Conservation (phyloP, 1,139 yeast genomes). For the Geotrichum histeridarum region DNA sequence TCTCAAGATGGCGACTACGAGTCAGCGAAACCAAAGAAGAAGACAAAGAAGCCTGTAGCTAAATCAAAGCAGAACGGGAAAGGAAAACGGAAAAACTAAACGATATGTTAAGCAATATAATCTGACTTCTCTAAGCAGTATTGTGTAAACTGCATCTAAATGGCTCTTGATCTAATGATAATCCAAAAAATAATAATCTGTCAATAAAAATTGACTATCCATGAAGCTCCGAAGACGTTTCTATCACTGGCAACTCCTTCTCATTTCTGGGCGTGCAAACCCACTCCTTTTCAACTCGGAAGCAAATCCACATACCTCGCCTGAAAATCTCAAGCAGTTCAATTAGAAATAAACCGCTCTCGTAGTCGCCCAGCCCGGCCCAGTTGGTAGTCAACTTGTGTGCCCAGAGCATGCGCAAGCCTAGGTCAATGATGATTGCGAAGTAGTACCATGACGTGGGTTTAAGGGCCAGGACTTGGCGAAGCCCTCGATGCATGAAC, state of each 20-base stretch:
- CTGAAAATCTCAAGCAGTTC: slow-evolving; percentile 72
- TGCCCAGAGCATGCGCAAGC: slow-evolving; percentile 71
- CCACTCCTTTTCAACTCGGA: slow-evolving; percentile 77
- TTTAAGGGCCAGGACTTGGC: slow-evolving; percentile 20
- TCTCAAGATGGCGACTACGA: neutral
- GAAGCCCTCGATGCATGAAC: slow-evolving; percentile 21
- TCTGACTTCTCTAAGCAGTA: too few relatives aligned
- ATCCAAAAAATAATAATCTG: neutral
- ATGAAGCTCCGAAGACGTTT: neutral
- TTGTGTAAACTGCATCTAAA: too few relatives aligned
- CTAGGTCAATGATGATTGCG: slow-evolving; percentile 56
- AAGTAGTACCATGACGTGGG: slow-evolving; percentile 43
- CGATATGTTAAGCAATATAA: too few relatives aligned
- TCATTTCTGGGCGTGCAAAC: slow-evolving; percentile 13
- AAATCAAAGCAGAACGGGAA: neutral
- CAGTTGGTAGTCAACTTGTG: slow-evolving; percentile 43
- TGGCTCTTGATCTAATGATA: too few relatives aligned
- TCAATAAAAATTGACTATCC: neutral
- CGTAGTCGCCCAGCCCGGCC: slow-evolving; percentile 41
- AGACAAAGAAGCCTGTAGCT: neutral
- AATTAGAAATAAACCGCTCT: slow-evolving; percentile 56
- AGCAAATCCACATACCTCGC: slow-evolving; percentile 84
- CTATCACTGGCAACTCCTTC: neutral
- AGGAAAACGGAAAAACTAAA: neutral
- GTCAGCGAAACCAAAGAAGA: neutral